Evolutionary conservation across 164 flowering plant genomes (phyloP).

Genomic region (Annona squamosa): DNA sequence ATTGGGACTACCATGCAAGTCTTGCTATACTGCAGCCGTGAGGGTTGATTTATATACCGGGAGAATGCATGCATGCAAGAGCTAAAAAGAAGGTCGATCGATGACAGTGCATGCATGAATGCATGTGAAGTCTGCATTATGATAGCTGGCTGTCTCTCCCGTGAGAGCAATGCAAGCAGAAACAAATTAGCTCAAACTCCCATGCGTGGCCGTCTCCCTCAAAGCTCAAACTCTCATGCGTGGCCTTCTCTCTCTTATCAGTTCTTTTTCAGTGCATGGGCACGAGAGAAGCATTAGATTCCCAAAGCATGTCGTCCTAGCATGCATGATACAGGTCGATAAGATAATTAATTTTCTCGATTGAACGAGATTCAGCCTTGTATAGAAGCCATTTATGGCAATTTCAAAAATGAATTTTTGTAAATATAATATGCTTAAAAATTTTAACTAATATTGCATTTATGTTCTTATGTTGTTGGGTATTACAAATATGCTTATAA

Average conservation of each 20-base stretch:
- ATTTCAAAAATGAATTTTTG: background rate
- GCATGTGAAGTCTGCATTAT: constrained; percentile 3
- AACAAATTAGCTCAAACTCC: background rate
- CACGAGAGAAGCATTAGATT: background rate
- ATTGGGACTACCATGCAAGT: background rate
- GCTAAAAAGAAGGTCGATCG: background rate
- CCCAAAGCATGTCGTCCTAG: background rate
- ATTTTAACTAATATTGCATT: background rate
- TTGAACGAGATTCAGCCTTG: no score
- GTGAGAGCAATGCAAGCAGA: background rate
- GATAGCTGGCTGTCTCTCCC: background rate
- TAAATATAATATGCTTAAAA: no score
- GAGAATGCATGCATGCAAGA: background rate
- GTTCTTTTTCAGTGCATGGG: background rate
- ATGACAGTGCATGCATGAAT: background rate
- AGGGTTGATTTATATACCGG: background rate
- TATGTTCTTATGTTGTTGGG: no score
- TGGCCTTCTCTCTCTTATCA: background rate
- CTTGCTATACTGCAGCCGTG: background rate
- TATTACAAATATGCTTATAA: no score
- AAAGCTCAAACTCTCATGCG: background rate
- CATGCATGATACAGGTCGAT: background rate
- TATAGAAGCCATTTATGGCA: background rate
- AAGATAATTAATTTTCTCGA: no score
- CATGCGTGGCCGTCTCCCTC: background rate